These are phyloP conservation scores for Fusarium heterosporum DNA, from an alignment of 2,329 filamentous ascomycete genomes.

Conservation along the genomic window DNA sequence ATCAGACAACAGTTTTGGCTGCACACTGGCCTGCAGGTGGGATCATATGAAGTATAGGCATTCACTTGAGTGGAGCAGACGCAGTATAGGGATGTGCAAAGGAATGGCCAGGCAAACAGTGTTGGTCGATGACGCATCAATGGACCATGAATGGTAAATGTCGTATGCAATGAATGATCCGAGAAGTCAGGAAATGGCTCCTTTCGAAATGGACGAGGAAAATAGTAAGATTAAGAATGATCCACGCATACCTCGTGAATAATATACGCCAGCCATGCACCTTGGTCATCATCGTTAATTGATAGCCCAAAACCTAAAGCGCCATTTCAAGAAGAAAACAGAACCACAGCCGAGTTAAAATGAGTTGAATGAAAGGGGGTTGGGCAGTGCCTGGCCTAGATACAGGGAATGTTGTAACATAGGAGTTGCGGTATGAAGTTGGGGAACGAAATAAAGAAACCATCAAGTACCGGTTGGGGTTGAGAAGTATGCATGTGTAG, in stretches of 20 bases:
- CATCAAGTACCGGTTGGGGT: constrained; percentile 28
- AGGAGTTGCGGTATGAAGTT: constrained; percentile 15
- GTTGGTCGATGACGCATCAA: constrained; percentile 26
- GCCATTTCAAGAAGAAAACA: constrained; percentile 35
- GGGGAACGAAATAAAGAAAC: constrained; percentile 23
- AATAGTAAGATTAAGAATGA: constrained; percentile 44
- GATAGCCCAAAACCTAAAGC: constrained; percentile 40
- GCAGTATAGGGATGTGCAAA: constrained; percentile 6
- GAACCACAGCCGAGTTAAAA: constrained; percentile 15
- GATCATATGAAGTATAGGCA: background rate
- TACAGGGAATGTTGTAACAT: constrained; percentile 27
- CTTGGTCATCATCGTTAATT: constrained; percentile 47
- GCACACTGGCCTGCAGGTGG: background rate
- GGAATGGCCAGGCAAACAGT: constrained; percentile 33
- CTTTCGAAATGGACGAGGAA: constrained; percentile 16
- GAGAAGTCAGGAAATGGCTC: constrained; percentile 8
- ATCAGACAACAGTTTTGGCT: background rate
- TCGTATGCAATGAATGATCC: constrained; percentile 12
- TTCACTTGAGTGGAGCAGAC: constrained; percentile 6
- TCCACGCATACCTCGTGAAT: constrained; percentile 53
- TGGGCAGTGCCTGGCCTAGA: constrained; percentile 39
- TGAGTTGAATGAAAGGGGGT: constrained; percentile 10
- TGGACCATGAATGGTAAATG: constrained; percentile 13
- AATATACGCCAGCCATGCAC: constrained; percentile 49
- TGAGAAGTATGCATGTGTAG: constrained; percentile 14